Base-by-base conservation (phyloP, 2,329 filamentous ascomycete species). In the Colletotrichum tropicale region DNA sequence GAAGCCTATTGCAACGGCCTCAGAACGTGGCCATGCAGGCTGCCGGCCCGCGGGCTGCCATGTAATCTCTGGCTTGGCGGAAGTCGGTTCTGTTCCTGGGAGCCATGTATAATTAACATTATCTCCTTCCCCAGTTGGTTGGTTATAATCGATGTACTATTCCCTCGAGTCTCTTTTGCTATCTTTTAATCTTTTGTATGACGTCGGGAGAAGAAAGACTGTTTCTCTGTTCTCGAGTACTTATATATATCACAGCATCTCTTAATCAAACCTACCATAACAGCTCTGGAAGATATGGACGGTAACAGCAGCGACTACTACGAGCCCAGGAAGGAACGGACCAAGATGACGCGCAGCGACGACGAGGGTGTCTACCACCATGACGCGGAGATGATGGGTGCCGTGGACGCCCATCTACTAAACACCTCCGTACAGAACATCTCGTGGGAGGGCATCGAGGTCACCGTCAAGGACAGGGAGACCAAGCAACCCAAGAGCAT, bases 381-480 rank as follows among this genome's bases (percentile, higher is more conserved):
- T 16, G 70, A 75, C 28, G 26, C 83, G n/a, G 84, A 86, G 69
- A 77, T 79, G 43, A 65, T 68, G 71, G 74, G 69, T 34, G 79
- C 81, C n/a, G 80, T 81, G 24, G 83, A 86, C 60, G 87, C 88
- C 61, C 89, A 93, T 78, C 85, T 94, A 26, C 84, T 86, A 60
- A 96, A 96, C 84, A 89, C 89, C 18, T 89, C 89, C 1, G 91
- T 96, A 55, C 86, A 88, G 32, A 91, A 84, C 79, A 91, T 95
- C 78, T 88, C 90, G 5, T 96, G 94, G 94, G 86, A 88, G 62
- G 87, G 89, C 70, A 86, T 96, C 66, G 92, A 89, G 0, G 94
- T 96, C 64, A 92, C 89, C 0, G 94, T 96, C 78, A 94, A 94
- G 79, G 94, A 96, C 82, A 88, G 91, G 7, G 87, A 91, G 77